Base-by-base conservation (phyloP, 192 early-diverging fungal genomes). In the Coemansia sp. region DNA sequence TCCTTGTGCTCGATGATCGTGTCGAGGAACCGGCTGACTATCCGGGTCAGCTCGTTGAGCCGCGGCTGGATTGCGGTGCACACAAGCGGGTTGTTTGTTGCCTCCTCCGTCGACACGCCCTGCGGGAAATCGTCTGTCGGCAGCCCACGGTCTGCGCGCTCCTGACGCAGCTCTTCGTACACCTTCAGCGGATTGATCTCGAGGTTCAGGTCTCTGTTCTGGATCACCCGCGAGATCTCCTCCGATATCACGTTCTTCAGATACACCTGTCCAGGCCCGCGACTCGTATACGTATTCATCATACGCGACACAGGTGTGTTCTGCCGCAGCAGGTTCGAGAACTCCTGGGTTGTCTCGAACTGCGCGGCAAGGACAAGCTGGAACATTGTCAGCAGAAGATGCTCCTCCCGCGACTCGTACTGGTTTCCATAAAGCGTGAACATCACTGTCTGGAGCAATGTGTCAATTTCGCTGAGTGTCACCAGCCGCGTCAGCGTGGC, bases 271-370 rank as follows among this genome's bases (percentile, higher is more conserved):
- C 95, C 95, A 7, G 93, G 93, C 10, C 94, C 93, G 43, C 96
- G 90, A 57, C 94, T 87, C 0, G 95, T 96, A 76, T 98, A 98
- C 2, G 95, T 95, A 41, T 95, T 96, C 91, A 98, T 94, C 94
- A 97, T 97, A 22, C 96, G 90, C n/a, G 95, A 96, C 11, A 97
- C 93, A 0, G 96, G 93, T 15, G 94, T 96, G 84, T 98, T 98
- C 65, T 95, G 93, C 36, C 96, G 90, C 67, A 98, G 81, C 19
- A 98, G 76, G 15, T 89, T 93, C 42, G 88, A 90, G 62, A 94
- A 96, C 68, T 96, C 93, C n/a, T 86, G 88, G 0, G 93, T 89
- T n/a, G 88, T 87, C 66, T 95, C 94, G 72, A 98, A 97, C 74
- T 98, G 92, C n/a, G 90, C 89, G 6, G 94, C 89, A 32, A 98